Evolutionary conservation across 257 asterid species (phyloP).

Genomic region (Plantago major): DNA sequence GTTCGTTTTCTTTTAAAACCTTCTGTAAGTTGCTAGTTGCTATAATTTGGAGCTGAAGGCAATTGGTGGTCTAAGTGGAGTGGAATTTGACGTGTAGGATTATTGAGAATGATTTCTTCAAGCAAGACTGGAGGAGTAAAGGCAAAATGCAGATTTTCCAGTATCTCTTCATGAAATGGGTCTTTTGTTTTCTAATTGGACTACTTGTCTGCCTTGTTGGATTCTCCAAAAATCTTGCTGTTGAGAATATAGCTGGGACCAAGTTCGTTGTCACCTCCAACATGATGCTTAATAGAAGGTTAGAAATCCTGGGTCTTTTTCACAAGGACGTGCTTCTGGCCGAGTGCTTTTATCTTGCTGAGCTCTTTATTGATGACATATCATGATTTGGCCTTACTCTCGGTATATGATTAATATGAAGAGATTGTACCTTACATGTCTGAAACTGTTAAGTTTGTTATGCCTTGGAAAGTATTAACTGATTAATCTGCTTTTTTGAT

Average conservation of each 20-base stretch:
- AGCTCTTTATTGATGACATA: neutral
- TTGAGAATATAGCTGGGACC: constrained; percentile 82
- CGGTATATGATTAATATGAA: too few relatives aligned
- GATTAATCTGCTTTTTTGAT: too few relatives aligned
- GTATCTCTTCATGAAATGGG: constrained; percentile 75
- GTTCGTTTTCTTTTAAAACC: neutral
- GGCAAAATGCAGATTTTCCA: constrained; percentile 52
- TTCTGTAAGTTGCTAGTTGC: too few relatives aligned
- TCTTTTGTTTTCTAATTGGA: constrained; percentile 77
- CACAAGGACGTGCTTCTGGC: too few relatives aligned
- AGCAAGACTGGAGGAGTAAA: constrained; percentile 88
- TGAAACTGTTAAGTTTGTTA: too few relatives aligned
- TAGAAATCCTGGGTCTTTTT: constrained; percentile 22
- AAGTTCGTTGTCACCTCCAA: constrained; percentile 94
- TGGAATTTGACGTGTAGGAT: constrained; percentile 45
- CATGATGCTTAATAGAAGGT: constrained; percentile 88
- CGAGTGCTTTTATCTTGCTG: too few relatives aligned
- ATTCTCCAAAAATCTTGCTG: constrained; percentile 83
- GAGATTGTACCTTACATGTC: too few relatives aligned
- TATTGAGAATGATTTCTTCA: constrained; percentile 66
- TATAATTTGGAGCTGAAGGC: too few relatives aligned
- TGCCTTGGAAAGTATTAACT: too few relatives aligned
- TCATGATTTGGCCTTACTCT: neutral
- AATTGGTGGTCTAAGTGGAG: constrained; percentile 9
- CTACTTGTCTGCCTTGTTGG: constrained; percentile 66